Percentiles rank a stretch among this genome's conserved stretches.
Evolutionary conservation across 805 yeast genomes (phyloP).

Genomic region (Sugiyamaella valdiviana): DNA sequence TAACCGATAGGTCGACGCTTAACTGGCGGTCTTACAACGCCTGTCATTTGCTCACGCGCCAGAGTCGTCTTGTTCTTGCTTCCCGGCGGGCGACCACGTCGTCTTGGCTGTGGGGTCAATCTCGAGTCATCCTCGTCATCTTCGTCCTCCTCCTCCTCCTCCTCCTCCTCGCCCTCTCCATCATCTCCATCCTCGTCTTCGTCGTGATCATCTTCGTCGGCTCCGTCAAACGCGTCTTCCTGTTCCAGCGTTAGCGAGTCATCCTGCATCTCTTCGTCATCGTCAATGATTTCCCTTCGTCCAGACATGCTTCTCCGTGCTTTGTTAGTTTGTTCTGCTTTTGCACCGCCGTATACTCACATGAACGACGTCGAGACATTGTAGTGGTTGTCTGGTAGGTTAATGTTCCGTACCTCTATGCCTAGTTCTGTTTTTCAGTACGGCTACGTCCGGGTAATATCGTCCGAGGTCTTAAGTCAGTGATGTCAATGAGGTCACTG

Average conservation of each 20-base stretch:
- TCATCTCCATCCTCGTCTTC: conserved; percentile 22
- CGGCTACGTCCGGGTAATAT: too few species aligned
- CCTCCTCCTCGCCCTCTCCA: conserved; percentile 15
- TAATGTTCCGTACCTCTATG: too few species aligned
- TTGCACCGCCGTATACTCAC: neutral
- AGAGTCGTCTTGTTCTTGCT: conserved; percentile 24
- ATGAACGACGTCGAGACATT: conserved; percentile 1
- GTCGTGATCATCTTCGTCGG: conserved; percentile 26
- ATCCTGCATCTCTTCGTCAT: conserved; percentile 30
- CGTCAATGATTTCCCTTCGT: conserved; percentile 22
- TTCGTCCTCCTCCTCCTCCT: conserved; percentile 25
- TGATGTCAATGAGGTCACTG: neutral
- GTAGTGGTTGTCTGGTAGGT: neutral
- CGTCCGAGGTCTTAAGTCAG: neutral
- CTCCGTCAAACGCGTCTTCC: conserved; percentile 27
- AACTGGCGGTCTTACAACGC: neutral
- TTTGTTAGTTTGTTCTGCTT: conserved; percentile 11
- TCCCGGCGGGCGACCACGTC: conserved; percentile 34
- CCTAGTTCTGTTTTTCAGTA: too few species aligned
- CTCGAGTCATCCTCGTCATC: conserved; percentile 21
- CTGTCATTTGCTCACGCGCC: conserved; percentile 15
- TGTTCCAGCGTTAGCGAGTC: too few species aligned
- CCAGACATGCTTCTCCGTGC: conserved; percentile 14
- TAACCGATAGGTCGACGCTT: conserved; percentile 1
- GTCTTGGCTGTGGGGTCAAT: conserved; percentile 18